Percentiles rank a stretch among this genome's conserved stretches.
phyloP scores from a whole-genome alignment of 495 filamentous ascomycete genomes.

The Penicillium roqueforti region DNA sequence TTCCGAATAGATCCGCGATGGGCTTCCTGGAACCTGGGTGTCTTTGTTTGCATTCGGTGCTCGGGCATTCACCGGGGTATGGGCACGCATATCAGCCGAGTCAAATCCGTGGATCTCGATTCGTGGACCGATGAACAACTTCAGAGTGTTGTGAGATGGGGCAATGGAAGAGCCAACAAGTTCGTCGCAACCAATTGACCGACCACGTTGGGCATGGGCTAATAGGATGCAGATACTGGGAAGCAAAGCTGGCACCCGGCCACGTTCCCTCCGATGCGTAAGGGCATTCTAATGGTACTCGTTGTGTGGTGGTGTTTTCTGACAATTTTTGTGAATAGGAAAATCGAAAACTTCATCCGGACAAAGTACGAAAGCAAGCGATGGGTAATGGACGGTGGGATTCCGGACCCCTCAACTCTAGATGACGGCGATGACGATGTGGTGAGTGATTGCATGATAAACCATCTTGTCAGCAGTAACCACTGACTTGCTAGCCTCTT shows the following conservation, averaged over 20 bases:
- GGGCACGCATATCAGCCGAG: constrained; percentile 96
- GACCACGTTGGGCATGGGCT: constrained; percentile 9
- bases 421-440: constrained; percentile 82
- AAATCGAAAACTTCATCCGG: constrained; percentile 98
- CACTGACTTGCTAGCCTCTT: constrained; percentile 53
- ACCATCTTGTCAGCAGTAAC: not conserved
- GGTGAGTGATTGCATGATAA: constrained; percentile 31
- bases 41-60: constrained; percentile 96
- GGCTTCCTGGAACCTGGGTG: constrained; percentile 95
- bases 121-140: constrained; percentile 98
- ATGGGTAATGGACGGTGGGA: constrained; percentile 95
- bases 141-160: constrained; percentile 87
- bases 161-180: constrained; percentile 92
- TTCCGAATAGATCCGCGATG: constrained; percentile 77
- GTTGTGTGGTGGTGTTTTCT: not conserved
- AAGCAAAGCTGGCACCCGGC: constrained; percentile 83
- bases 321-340: constrained; percentile 40
- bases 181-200: constrained; percentile 37
- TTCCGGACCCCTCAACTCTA: constrained; percentile 86
- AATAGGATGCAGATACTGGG: constrained; percentile 68
- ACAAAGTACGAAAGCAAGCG: constrained; percentile 98
- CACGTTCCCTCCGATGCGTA: constrained; percentile 94
- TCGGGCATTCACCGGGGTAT: constrained; percentile 97
- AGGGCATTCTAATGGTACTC: constrained; percentile 26
- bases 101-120: constrained; percentile 97